phyloP scores from a whole-genome alignment of 352 stramenopile genomes.

The Phytopythium delawarense region DNA sequence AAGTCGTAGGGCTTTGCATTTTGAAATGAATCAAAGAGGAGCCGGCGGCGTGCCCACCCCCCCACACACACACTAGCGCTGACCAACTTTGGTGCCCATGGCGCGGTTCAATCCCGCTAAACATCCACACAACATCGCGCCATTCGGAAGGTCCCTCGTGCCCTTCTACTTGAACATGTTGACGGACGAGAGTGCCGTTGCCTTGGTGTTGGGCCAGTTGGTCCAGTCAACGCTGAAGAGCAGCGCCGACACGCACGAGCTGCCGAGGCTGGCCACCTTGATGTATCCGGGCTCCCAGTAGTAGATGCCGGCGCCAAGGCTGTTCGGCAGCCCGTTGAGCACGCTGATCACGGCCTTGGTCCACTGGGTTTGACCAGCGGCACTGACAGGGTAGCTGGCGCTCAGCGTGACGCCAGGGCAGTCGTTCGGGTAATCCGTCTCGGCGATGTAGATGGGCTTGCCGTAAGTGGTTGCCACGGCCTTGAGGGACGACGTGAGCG shows the following conservation, averaged over 20 bases:
- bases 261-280: constrained; percentile 21
- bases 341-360: constrained; percentile 24
- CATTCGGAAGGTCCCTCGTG: background rate
- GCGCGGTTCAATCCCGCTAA: background rate
- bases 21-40: background rate
- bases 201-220: constrained; percentile 17
- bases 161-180: constrained; percentile 14
- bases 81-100: background rate
- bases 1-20: background rate
- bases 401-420: constrained; percentile 24
- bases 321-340: constrained; percentile 16
- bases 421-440: constrained; percentile 28
- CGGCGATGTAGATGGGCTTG: constrained; percentile 27
- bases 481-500: constrained; percentile 20
- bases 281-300: constrained; percentile 34
- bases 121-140: background rate
- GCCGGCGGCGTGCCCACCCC: too few relatives aligned
- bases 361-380: constrained; percentile 20
- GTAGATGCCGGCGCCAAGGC: constrained; percentile 25
- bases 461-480: constrained; percentile 24
- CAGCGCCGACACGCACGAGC: constrained; percentile 20
- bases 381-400: constrained; percentile 17
- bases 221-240: constrained; percentile 31
- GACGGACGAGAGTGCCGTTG: constrained; percentile 20
- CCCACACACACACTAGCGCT: background rate